Conservation (phyloP, 805 yeast genomes). For the Kodamaea nitidulidarum region DNA sequence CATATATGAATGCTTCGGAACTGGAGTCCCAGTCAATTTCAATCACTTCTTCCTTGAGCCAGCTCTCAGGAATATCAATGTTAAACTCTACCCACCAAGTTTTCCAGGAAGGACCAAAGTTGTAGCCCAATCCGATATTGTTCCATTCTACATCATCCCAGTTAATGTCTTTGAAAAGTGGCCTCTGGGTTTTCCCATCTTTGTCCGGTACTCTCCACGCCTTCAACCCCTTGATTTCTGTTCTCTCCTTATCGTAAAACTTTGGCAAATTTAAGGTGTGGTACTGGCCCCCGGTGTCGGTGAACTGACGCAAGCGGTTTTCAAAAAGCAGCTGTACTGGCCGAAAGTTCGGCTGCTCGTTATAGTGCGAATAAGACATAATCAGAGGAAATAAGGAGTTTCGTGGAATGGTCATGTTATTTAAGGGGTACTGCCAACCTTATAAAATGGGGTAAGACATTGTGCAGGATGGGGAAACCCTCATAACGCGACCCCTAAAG, state of each 20-base stretch:
- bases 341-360: conserved; percentile 60
- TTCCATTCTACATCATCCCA: conserved; percentile 46
- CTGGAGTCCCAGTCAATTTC: conserved; percentile 80
- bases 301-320: conserved; percentile 71
- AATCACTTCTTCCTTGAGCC: conserved; percentile 52
- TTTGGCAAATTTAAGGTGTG: conserved; percentile 69
- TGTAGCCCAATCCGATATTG: conserved; percentile 63
- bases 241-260: conserved; percentile 63
- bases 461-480: conserved; percentile 3
- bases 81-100: conserved; percentile 87
- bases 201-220: conserved; percentile 67
- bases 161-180: conserved; percentile 56
- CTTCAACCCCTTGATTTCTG: conserved; percentile 47
- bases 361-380: conserved; percentile 11
- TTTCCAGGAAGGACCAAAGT: conserved; percentile 94
- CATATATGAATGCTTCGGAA: conserved; percentile 81
- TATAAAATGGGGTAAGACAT: conserved; percentile 6
- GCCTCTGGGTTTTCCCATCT: conserved; percentile 49
- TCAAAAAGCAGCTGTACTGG: conserved; percentile 73
- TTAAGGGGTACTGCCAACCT: conserved; percentile 4
- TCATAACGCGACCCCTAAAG: too few relatives aligned
- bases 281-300: conserved; percentile 71
- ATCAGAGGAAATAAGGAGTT: background rate
- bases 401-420: conserved; percentile 1
- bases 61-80: conserved; percentile 58